Base-by-base conservation (phyloP, 805 yeast species). In the Candida adriatica region DNA sequence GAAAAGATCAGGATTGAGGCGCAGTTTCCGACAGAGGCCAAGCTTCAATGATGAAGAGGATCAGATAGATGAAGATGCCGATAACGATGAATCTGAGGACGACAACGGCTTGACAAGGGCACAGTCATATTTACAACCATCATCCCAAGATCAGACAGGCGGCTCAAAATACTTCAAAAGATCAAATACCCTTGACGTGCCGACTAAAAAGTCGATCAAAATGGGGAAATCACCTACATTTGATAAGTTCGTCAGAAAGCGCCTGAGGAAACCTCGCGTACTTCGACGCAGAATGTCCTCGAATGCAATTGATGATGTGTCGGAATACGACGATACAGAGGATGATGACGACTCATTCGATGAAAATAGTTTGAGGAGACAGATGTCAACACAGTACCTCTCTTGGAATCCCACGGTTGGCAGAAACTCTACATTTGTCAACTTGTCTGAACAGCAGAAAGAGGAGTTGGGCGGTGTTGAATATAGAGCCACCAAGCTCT, bases 391-490 rank as follows among this genome's bases (percentile, higher is more conserved):
- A 1, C 74, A 72, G 36, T 92, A 88, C 46, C 61, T 90, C 16
- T 87, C 96, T 0, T 87, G 94, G 85, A 71, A 70, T 19, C 96
- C 97, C 3, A 83, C 92, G 0, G 70, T 92, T 21, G 97, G 96
- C 8, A 71, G 96, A 55, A 92, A 92, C 56, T 90, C 97, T 0
- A 79, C 88, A 1, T 92, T 92, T 63, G 81, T 86, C 2, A 81
- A 81, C 11, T 56, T 92, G 26, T 75, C 85, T 3, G 84, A 77
- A 22, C 78, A 70, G 16, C 97, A 92, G 55, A 87, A 85, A 48
- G 94, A 83, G 37, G 99, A 92, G 54, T 61, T 92, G 23, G 99
- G 98, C 23, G 99, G 98, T 30, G 96, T 92, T 11, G 99, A 92
- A 51, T 92, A 92, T 53, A 70, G 96, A 26, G 86, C 99, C 0